Percentiles rank a stretch among this genome's conserved stretches.
These are phyloP conservation scores for Nemania sp. DNA, from an alignment of 2,329 filamentous ascomycete genomes.

Conservation along the genomic window DNA sequence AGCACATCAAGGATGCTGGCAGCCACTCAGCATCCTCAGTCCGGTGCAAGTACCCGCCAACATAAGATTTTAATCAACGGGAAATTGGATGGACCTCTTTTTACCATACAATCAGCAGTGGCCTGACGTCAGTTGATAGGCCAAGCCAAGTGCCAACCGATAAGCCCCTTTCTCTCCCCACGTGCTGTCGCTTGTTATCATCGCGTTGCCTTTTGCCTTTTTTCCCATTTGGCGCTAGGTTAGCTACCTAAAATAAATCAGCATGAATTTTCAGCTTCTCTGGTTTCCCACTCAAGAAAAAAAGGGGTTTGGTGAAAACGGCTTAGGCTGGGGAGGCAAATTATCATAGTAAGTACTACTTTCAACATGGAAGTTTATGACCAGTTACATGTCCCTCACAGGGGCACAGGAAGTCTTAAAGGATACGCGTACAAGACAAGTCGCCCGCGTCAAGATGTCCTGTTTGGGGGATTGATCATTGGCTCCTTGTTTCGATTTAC, in stretches of 20 bases:
- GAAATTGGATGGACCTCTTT: constrained; percentile 27
- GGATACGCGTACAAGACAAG: constrained; percentile 6
- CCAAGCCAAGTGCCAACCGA: constrained; percentile 13
- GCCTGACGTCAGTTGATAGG: constrained; percentile 21
- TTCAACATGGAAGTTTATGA: too few relatives aligned
- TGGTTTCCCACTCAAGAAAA: not conserved
- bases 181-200: constrained; percentile 14
- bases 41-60: constrained; percentile 16
- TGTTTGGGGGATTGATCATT: constrained; percentile 1
- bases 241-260: not conserved
- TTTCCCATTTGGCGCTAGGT: not conserved
- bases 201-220: not conserved
- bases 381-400: too few relatives aligned
- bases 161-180: constrained; percentile 29
- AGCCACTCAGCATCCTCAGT: constrained; percentile 10
- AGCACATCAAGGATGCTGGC: constrained; percentile 1
- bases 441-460: not conserved
- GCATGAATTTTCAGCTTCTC: constrained; percentile 2
- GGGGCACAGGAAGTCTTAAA: not conserved
- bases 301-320: constrained; percentile 7
- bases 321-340: too few relatives aligned
- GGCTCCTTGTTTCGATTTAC: not conserved
- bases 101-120: constrained; percentile 7
- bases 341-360: too few relatives aligned
- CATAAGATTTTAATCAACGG: constrained; percentile 24